A percentile compares a stretch with the other conserved stretches of the same genome.
These are phyloP conservation scores for Dipodascus geniculatus DNA, from an alignment of 805 yeast species.

Conservation along the genomic window DNA sequence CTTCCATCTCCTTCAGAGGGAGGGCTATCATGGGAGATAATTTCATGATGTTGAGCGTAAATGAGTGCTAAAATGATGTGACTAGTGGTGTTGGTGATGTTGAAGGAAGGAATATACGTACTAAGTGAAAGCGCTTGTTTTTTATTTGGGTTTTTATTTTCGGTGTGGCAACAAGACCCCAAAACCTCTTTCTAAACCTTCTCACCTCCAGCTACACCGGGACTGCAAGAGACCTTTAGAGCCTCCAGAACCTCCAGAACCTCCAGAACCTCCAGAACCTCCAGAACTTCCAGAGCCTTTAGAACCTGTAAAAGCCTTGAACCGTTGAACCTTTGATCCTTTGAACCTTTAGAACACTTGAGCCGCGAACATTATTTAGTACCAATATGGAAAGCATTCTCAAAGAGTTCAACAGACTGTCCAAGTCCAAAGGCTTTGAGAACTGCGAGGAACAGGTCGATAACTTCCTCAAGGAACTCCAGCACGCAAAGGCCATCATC, in stretches of 20 bases:
- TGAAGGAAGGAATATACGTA: no score
- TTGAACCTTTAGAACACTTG: not conserved
- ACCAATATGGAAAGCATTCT: slow-evolving; percentile 20
- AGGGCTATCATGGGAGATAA: slow-evolving; percentile 21
- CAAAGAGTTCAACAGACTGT: slow-evolving; percentile 24
- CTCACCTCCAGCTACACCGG: no score
- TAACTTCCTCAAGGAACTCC: slow-evolving; percentile 18
- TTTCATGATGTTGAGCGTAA: slow-evolving; percentile 9
- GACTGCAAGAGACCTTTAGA: no score
- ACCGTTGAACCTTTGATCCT: not conserved
- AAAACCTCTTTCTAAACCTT: not conserved
- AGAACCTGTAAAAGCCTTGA: no score
- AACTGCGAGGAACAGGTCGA: slow-evolving; percentile 23
- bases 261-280: no score
- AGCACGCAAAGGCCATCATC: slow-evolving; percentile 17
- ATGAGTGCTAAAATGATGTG: no score
- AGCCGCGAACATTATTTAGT: not conserved
- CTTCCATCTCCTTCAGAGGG: slow-evolving; percentile 37
- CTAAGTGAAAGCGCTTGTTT: no score
- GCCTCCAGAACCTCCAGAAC: no score
- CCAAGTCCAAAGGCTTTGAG: slow-evolving; percentile 22
- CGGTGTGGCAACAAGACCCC: not conserved
- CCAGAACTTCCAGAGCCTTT: no score
- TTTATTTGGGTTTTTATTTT: no score
- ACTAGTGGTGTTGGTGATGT: no score